Conservation (phyloP, 164 flowering plant species). For the Nelumbo lutea region DNA sequence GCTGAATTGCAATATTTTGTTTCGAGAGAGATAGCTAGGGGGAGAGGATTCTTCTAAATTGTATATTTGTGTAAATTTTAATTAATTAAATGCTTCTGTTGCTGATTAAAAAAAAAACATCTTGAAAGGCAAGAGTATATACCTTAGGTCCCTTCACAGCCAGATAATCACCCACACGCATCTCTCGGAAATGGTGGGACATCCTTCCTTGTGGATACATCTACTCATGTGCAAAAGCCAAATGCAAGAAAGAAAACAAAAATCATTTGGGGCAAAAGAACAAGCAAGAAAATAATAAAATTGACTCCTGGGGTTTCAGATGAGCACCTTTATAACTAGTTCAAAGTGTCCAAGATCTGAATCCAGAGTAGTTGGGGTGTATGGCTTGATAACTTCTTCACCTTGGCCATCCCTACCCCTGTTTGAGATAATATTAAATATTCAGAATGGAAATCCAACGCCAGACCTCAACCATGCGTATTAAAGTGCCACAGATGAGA, state of each 20-base stretch:
- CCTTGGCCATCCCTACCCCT: slow-evolving; percentile 93
- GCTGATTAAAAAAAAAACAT: not conserved
- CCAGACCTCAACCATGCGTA: not conserved
- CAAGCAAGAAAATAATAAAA: not conserved
- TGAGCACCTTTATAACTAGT: slow-evolving; percentile 81
- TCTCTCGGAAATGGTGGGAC: slow-evolving; percentile 99
- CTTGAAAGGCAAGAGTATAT: slow-evolving; percentile 3
- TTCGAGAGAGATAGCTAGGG: too few relatives aligned
- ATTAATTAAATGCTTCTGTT: too few relatives aligned
- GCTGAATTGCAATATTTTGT: too few relatives aligned
- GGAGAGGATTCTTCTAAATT: too few relatives aligned
- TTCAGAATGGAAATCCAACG: not conserved
- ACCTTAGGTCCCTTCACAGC: slow-evolving; percentile 98
- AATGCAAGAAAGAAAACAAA: not conserved
- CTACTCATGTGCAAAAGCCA: slow-evolving; percentile 27
- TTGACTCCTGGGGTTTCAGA: not conserved
- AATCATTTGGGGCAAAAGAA: not conserved
- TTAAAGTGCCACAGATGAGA: not conserved
- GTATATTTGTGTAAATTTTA: too few relatives aligned
- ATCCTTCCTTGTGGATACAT: slow-evolving; percentile 99
- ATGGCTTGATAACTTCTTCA: slow-evolving; percentile 91
- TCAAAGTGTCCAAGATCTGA: slow-evolving; percentile 92
- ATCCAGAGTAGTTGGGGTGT: slow-evolving; percentile 96
- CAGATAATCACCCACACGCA: slow-evolving; percentile 84
- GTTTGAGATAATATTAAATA: slow-evolving; percentile 12